A percentile compares a stretch with the other conserved stretches of the same genome.
Evolutionary conservation across 2,329 filamentous ascomycete species (phyloP).

Genomic region (Diaporthe longicolla): DNA sequence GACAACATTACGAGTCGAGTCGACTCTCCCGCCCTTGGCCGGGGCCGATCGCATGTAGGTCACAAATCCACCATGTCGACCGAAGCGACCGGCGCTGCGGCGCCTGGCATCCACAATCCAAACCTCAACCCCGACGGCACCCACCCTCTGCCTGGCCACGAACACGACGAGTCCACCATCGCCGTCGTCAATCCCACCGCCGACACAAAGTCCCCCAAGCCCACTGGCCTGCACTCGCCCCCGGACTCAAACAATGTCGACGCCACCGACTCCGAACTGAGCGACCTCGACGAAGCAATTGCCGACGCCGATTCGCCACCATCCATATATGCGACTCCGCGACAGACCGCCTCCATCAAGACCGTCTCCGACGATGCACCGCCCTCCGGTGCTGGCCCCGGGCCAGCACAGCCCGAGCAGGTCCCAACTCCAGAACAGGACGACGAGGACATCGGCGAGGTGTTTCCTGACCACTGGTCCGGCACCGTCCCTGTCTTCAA

Average conservation of each 20-base stretch:
- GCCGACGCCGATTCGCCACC: constrained; percentile 53
- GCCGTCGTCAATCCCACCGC: constrained; percentile 44
- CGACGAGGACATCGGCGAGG: constrained; percentile 77
- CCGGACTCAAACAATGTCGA: constrained; percentile 76
- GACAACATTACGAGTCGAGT: constrained; percentile 27
- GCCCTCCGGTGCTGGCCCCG: not conserved
- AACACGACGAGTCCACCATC: constrained; percentile 48
- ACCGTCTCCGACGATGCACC: constrained; percentile 39
- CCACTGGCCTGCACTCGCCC: constrained; percentile 71
- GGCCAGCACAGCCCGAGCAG: constrained; percentile 43
- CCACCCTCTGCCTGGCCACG: constrained; percentile 38
- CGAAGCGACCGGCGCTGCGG: constrained; percentile 66
- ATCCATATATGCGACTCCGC: constrained; percentile 43
- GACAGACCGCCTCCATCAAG: constrained; percentile 36
- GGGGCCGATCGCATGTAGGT: constrained; percentile 60
- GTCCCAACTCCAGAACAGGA: constrained; percentile 46
- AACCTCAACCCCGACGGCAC: constrained; percentile 47
- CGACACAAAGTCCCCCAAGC: constrained; percentile 55
- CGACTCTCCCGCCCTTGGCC: constrained; percentile 37
- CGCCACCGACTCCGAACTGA: constrained; percentile 72
- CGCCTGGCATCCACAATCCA: constrained; percentile 55
- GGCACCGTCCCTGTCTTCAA: constrained; percentile 94
- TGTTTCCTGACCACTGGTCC: constrained; percentile 90
- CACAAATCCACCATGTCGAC: constrained; percentile 65
- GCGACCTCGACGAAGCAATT: constrained; percentile 72